These are phyloP conservation scores for Porpolomopsis calyptriformis DNA, from an alignment of 768 basidiomycete genomes.

Conservation along the genomic window DNA sequence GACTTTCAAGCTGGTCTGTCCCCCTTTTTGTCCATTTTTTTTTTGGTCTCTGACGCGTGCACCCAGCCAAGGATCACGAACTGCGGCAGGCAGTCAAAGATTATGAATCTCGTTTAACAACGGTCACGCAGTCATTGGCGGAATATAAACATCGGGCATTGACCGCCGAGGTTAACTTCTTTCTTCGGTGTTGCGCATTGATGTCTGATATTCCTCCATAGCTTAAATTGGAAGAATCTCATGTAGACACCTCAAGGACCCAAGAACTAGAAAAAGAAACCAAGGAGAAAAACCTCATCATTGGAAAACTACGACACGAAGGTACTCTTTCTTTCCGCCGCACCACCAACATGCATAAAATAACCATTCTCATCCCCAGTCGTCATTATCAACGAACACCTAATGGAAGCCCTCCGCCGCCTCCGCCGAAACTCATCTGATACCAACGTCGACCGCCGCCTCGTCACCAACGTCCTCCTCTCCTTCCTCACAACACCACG, in stretches of 20 bases:
- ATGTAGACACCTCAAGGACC: constrained; percentile 53
- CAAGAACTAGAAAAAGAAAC: constrained; percentile 78
- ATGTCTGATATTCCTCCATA: constrained; percentile 20
- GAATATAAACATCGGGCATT: constrained; percentile 84
- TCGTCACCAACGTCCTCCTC: constrained; percentile 90
- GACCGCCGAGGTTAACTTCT: constrained; percentile 65
- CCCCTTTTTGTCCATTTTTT: constrained; percentile 4
- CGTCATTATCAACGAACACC: constrained; percentile 94
- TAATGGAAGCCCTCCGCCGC: constrained; percentile 95
- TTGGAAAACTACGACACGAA: constrained; percentile 94
- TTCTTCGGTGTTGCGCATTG: background rate
- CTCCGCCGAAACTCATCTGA: constrained; percentile 79
- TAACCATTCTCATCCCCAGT: constrained; percentile 38
- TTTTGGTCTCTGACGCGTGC: constrained; percentile 4
- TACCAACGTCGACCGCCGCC: constrained; percentile 84
- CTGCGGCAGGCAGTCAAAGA: constrained; percentile 76
- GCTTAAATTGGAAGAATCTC: constrained; percentile 67
- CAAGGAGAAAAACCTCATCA: constrained; percentile 90
- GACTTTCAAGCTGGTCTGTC: constrained; percentile 87
- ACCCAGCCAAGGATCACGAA: constrained; percentile 80
- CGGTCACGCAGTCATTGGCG: constrained; percentile 67
- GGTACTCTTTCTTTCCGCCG: constrained; percentile 34
- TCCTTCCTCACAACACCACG: constrained; percentile 86
- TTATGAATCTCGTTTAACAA: constrained; percentile 62
- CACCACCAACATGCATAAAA: background rate